Evolutionary conservation across 2,329 filamentous ascomycete genomes (phyloP), one percentile per base, ranked within the genome.

Genomic region (Penicillium sp.): DNA sequence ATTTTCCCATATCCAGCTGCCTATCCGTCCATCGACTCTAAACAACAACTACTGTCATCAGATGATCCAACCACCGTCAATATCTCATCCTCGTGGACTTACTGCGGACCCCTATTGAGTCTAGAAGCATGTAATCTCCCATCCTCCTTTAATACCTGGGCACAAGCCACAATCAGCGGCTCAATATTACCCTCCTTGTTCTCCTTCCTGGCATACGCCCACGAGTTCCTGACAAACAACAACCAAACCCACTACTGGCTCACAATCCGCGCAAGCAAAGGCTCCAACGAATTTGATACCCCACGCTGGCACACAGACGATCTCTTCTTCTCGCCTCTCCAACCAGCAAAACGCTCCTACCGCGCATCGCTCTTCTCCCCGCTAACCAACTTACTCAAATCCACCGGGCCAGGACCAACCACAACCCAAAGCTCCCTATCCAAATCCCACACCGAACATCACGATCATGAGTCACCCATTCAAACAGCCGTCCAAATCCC

Each of bases 301-400:
- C 74, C 76, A 0, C 66, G 79, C 43, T 81, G 78, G 79, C 79
- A 81, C 55, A 76, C 76, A 0, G 79, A 81, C 56, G 78, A 81
- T 51, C 64, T 78, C 14, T 80, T 81, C 63, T 81, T 72, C 47
- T 56, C 58, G 3, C 58, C 61, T 55, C 44, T 45, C 54, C 19
- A 51, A 47, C 7, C 56, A 54, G 4, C 60, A 62, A 10, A 51
- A 53, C 23, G 53, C 64, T 1, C 59, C 55, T 6, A 60, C 42
- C 42, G 46, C 48, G 32, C 44, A 53, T 41, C 30, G 9, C 38
- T 34, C 29, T 30, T 55, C 5, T 44, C 42, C 14, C 23, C 13
- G 30, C 34, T 27, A 34, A 51, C 38, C 38, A 42, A 36, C 34
- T 18, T 44, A n/a, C 29, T 34, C 36, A 30, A 48, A 30, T 19